Percentiles rank a stretch among this genome's conserved stretches.
These are phyloP conservation scores for Quercus suber DNA, from an alignment of 306 rosid species.

Conservation along the genomic window DNA sequence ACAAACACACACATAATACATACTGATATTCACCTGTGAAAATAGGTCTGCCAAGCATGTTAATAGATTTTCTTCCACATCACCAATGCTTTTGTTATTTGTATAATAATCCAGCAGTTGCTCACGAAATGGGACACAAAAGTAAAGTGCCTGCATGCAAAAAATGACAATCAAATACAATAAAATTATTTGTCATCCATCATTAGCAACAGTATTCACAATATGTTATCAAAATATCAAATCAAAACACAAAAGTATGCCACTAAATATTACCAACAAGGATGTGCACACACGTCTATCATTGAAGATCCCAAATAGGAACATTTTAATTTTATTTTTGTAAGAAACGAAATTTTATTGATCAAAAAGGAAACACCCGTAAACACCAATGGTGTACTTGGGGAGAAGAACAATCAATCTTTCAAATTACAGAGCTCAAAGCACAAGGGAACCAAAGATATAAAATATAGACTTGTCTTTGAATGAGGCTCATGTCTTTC, in stretches of 20 bases:
- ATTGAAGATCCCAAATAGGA: not conserved
- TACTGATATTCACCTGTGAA: slow-evolving; percentile 60
- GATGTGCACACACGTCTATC: not conserved
- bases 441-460: no score
- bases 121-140: slow-evolving; percentile 98
- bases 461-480: not conserved
- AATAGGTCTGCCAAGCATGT: slow-evolving; percentile 97
- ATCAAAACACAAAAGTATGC: no score
- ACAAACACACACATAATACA: no score
- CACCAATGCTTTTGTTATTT: slow-evolving; percentile 64
- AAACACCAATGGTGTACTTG: no score
- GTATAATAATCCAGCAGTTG: slow-evolving; percentile 86
- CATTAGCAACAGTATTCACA: not conserved
- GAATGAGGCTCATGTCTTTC: no score
- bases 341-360: no score
- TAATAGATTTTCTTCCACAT: slow-evolving; percentile 89
- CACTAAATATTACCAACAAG: not conserved
- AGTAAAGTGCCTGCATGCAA: slow-evolving; percentile 82
- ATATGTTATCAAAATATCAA: not conserved
- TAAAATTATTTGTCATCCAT: no score
- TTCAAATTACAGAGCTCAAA: no score
- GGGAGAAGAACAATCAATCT: no score
- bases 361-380: no score
- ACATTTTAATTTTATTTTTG: no score
- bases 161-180: not conserved